Percentiles rank a stretch among this genome's conserved stretches.
These are phyloP conservation scores for Rutstroemia sp. DNA, from an alignment of 2,329 filamentous ascomycete genomes.

Conservation along the genomic window DNA sequence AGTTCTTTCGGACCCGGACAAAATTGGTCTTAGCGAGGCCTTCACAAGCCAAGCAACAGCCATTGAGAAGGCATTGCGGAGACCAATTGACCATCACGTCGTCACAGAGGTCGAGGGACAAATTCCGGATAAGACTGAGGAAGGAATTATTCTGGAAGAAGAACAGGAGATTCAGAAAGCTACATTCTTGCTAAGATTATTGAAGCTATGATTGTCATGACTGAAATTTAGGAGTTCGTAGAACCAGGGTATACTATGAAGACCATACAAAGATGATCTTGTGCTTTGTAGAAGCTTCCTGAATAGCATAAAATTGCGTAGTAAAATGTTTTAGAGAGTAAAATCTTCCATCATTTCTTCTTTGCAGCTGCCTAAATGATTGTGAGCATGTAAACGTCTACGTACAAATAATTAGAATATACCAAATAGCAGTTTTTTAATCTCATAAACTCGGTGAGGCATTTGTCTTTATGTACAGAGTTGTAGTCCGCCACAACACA, in stretches of 20 bases:
- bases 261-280: background rate
- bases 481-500: slow-evolving; percentile 90
- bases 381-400: slow-evolving; percentile 12
- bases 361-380: slow-evolving; percentile 42
- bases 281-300: background rate
- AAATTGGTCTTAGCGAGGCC: slow-evolving; percentile 61
- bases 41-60: slow-evolving; percentile 60
- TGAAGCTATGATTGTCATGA: slow-evolving; percentile 53
- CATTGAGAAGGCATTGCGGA: slow-evolving; percentile 71
- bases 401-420: slow-evolving; percentile 27
- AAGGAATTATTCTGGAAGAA: slow-evolving; percentile 67
- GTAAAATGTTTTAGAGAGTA: background rate
- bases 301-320: background rate
- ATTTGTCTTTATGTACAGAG: slow-evolving; percentile 85
- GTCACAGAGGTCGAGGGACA: slow-evolving; percentile 52
- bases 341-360: slow-evolving; percentile 31
- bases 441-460: slow-evolving; percentile 72
- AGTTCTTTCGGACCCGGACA: slow-evolving; percentile 71
- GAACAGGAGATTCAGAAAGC: slow-evolving; percentile 82
- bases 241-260: background rate
- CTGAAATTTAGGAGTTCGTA: background rate
- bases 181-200: slow-evolving; percentile 66
- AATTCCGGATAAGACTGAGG: slow-evolving; percentile 38
- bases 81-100: slow-evolving; percentile 66
- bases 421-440: slow-evolving; percentile 87